Evolutionary conservation across 176 grass and related monocot species (phyloP).

Genomic region (Phoenix roebelenii): DNA sequence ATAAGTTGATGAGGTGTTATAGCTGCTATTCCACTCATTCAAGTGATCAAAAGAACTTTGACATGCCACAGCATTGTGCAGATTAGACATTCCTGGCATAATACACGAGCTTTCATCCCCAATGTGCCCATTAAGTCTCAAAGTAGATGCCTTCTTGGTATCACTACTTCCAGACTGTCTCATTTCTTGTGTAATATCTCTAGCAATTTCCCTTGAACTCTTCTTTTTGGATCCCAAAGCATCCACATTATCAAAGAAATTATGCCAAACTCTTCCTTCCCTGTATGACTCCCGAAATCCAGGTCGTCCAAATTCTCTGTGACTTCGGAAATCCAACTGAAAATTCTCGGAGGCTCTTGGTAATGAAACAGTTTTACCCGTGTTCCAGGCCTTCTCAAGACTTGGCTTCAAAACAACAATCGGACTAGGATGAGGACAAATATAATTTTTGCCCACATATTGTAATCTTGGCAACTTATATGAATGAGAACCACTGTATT

Average conservation of each 20-base stretch:
- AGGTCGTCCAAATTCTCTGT: conserved; percentile 17
- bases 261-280: conserved; percentile 20
- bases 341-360: neutral
- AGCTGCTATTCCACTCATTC: conserved; percentile 19
- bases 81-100: too few relatives aligned
- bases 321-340: conserved; percentile 19
- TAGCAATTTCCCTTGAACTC: conserved; percentile 14
- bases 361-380: conserved; percentile 22
- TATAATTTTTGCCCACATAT: conserved; percentile 1
- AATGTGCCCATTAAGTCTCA: neutral
- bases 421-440: conserved; percentile 2
- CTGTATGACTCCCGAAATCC: conserved; percentile 18
- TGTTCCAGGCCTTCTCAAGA: conserved; percentile 24
- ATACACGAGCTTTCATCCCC: too few relatives aligned
- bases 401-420: conserved; percentile 47
- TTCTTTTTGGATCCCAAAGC: neutral
- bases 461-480: neutral
- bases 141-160: neutral
- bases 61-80: neutral
- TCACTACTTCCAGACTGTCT: neutral
- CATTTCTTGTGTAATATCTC: conserved; percentile 3
- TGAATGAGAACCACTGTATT: conserved; percentile 15
- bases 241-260: neutral
- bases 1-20: conserved; percentile 17
- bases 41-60: conserved; percentile 13